phyloP scores from a whole-genome alignment of 306 rosid species.

The Dryas drummondii region DNA sequence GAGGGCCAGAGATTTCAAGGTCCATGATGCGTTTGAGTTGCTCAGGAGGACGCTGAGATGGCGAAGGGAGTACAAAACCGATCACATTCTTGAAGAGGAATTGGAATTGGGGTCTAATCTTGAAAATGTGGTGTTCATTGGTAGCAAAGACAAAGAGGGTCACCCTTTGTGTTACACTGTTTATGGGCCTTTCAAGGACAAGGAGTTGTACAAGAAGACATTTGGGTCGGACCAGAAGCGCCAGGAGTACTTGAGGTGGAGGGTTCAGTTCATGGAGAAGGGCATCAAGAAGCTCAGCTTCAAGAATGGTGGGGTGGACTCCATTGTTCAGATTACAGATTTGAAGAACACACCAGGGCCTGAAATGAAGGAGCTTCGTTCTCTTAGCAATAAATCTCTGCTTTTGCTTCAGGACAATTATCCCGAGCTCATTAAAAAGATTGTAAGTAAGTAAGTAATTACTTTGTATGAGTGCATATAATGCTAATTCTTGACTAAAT shows the following conservation, averaged over 20 bases:
- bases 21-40: conserved; percentile 67
- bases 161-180: conserved; percentile 54
- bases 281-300: conserved; percentile 47
- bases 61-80: conserved; percentile 45
- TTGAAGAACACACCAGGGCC: conserved; percentile 50
- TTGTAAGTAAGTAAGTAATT: conserved; percentile 19
- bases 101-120: conserved; percentile 34
- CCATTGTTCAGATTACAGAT: conserved; percentile 60
- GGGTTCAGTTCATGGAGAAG: conserved; percentile 56
- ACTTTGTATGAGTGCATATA: background rate
- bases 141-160: conserved; percentile 57
- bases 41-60: conserved; percentile 58
- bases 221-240: conserved; percentile 53
- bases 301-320: conserved; percentile 60
- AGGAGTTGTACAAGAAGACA: conserved; percentile 29
- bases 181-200: conserved; percentile 49
- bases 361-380: conserved; percentile 54
- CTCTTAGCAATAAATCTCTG: conserved; percentile 40
- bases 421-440: conserved; percentile 58
- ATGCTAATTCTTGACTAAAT: background rate
- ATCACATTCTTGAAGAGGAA: conserved; percentile 45
- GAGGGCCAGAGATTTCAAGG: conserved; percentile 62
- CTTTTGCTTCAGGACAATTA: conserved; percentile 54
- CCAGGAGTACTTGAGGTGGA: conserved; percentile 56
- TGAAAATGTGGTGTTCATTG: conserved; percentile 27